Evolutionary conservation across 140 eudicot species (phyloP).

Genomic region (Cichorium intybus): DNA sequence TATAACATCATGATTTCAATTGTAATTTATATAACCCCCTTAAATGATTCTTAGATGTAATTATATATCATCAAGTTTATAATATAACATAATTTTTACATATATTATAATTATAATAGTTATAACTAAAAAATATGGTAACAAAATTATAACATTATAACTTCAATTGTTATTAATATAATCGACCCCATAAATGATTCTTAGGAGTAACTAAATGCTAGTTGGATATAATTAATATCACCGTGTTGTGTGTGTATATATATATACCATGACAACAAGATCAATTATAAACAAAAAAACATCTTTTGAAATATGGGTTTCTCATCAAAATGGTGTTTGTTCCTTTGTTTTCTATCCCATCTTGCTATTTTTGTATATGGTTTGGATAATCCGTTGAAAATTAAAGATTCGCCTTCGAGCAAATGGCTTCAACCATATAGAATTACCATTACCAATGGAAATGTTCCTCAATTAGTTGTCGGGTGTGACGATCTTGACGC

Average conservation of each 20-base stretch:
- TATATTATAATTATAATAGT: too few relatives aligned
- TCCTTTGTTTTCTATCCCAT: not conserved
- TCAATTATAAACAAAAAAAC: too few relatives aligned
- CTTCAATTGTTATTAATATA: too few relatives aligned
- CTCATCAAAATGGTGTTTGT: not conserved
- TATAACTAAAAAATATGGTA: not conserved
- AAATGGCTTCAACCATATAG: slow-evolving; percentile 24
- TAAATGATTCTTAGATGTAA: too few relatives aligned
- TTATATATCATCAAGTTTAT: too few relatives aligned
- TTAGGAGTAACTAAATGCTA: not conserved
- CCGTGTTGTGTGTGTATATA: not conserved
- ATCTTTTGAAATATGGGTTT: not conserved
- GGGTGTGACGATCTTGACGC: slow-evolving; percentile 9
- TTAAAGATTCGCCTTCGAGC: not conserved
- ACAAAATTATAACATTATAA: too few relatives aligned
- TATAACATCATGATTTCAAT: too few relatives aligned
- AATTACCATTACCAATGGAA: slow-evolving; percentile 11
- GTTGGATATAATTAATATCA: not conserved
- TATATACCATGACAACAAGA: not conserved
- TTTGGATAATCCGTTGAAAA: not conserved
- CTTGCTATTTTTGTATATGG: not conserved
- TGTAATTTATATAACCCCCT: too few relatives aligned
- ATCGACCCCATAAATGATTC: not conserved
- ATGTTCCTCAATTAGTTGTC: slow-evolving; percentile 7
- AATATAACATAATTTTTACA: too few relatives aligned